A percentile compares a stretch with the other conserved stretches of the same genome.
These are phyloP conservation scores for Ganoderma lucidum DNA, from an alignment of 1,284 basidiomycete genomes.

Conservation along the genomic window DNA sequence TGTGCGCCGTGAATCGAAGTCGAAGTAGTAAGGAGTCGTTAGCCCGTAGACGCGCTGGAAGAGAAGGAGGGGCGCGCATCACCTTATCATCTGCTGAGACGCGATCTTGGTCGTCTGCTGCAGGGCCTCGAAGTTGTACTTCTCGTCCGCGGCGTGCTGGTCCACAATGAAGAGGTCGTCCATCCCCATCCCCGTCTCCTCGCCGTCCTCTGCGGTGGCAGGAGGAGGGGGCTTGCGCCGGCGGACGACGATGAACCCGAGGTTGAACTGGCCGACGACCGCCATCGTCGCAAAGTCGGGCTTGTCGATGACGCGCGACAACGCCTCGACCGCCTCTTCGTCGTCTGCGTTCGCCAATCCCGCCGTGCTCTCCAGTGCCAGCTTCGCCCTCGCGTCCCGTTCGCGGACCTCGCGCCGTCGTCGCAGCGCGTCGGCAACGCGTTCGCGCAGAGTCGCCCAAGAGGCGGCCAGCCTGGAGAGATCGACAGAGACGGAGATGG, in stretches of 20 bases:
- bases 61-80: conserved; percentile 24
- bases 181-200: conserved; percentile 74
- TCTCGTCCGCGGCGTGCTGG: conserved; percentile 93
- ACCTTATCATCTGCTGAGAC: conserved; percentile 87
- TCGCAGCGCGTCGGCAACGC: conserved; percentile 12
- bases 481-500: conserved; percentile 56
- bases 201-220: conserved; percentile 19
- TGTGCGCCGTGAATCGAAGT: conserved; percentile 40
- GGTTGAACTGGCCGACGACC: conserved; percentile 94
- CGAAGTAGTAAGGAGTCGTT: conserved; percentile 41
- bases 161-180: conserved; percentile 97
- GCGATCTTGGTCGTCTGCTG: conserved; percentile 90
- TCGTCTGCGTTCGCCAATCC: conserved; percentile 67
- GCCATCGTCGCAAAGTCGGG: conserved; percentile 88
- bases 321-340: conserved; percentile 70
- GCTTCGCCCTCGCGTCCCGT: conserved; percentile 25
- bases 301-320: conserved; percentile 90
- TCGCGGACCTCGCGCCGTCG: conserved; percentile 4
- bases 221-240: conserved; percentile 47
- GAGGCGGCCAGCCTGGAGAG: conserved; percentile 47
- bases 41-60: conserved; percentile 11
- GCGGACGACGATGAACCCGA: conserved; percentile 93
- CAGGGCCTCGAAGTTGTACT: conserved; percentile 97
- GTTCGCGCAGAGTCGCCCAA: conserved; percentile 44
- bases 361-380: conserved; percentile 51